Evolutionary conservation across 345 rosid species (phyloP).

Genomic region (Euphorbia tirucalli): DNA sequence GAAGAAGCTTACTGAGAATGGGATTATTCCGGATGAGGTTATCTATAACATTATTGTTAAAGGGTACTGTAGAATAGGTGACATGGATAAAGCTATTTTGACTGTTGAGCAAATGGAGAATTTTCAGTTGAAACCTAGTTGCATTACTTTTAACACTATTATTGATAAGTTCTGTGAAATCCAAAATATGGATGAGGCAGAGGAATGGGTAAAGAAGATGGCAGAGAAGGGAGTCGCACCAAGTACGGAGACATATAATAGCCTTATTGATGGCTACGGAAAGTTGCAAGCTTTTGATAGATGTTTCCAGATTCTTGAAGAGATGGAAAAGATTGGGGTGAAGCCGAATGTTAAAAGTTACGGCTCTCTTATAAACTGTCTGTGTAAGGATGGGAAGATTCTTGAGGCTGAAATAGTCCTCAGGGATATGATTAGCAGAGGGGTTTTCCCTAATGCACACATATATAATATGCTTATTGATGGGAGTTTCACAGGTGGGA

Average conservation of each 20-base stretch:
- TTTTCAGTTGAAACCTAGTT: conserved; percentile 51
- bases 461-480: conserved; percentile 74
- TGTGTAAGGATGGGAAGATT: conserved; percentile 67
- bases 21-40: conserved; percentile 49
- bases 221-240: conserved; percentile 54
- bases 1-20: conserved; percentile 41
- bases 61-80: conserved; percentile 60
- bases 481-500: conserved; percentile 54
- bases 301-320: conserved; percentile 70
- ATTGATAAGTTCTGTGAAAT: conserved; percentile 52
- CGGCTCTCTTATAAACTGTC: conserved; percentile 65
- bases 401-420: conserved; percentile 73
- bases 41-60: conserved; percentile 58
- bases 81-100: conserved; percentile 44
- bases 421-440: conserved; percentile 58
- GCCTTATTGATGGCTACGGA: conserved; percentile 70
- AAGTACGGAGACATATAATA: conserved; percentile 57
- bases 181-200: conserved; percentile 58
- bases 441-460: conserved; percentile 52
- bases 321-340: conserved; percentile 58
- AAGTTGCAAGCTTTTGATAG: conserved; percentile 47
- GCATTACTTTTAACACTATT: conserved; percentile 60
- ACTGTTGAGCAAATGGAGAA: conserved; percentile 56
- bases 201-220: conserved; percentile 65
- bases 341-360: conserved; percentile 71